Percentiles rank a stretch among this genome's conserved stretches.
Evolutionary conservation across 1,139 yeast genomes (phyloP).

Genomic region (Saccharomycopsis hybrid): DNA sequence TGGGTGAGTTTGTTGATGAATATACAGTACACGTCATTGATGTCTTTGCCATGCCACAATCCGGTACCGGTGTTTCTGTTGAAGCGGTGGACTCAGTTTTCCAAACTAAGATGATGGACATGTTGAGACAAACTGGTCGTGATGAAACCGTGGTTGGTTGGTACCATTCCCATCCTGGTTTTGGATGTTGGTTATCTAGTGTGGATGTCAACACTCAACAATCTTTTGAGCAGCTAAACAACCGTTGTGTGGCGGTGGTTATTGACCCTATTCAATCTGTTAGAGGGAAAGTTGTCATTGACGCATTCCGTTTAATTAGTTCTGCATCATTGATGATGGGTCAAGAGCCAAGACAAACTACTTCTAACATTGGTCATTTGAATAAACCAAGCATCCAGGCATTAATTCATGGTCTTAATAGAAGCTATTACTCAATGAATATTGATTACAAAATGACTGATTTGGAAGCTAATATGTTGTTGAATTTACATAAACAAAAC

Average conservation of each 20-base stretch:
- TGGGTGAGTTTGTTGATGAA: slow-evolving; percentile 97
- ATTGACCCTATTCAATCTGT: slow-evolving; percentile 98
- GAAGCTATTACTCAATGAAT: slow-evolving; percentile 92
- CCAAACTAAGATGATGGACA: slow-evolving; percentile 99
- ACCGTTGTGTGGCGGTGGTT: slow-evolving; percentile 95
- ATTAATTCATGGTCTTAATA: slow-evolving; percentile 91
- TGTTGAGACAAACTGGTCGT: slow-evolving; percentile 97
- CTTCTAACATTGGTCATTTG: slow-evolving; percentile 90
- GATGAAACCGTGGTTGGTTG: slow-evolving; percentile 99
- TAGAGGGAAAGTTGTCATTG: slow-evolving; percentile 97
- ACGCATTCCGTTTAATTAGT: slow-evolving; percentile 92
- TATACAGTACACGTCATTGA: slow-evolving; percentile 96
- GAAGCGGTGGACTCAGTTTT: slow-evolving; percentile 99
- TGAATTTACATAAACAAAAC: slow-evolving; percentile 88
- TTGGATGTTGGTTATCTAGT: slow-evolving; percentile 98
- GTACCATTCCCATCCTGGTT: slow-evolving; percentile 99
- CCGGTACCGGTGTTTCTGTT: slow-evolving; percentile 97
- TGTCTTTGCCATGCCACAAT: slow-evolving; percentile 99
- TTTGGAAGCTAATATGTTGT: slow-evolving; percentile 87
- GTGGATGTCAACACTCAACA: slow-evolving; percentile 98
- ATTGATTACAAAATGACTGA: slow-evolving; percentile 92
- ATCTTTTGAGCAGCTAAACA: slow-evolving; percentile 91
- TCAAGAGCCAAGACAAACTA: slow-evolving; percentile 96
- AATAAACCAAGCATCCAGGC: slow-evolving; percentile 99
- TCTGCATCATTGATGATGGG: slow-evolving; percentile 89